Conservation (phyloP, 2,329 filamentous ascomycete genomes). For the Penicillium sp. region DNA sequence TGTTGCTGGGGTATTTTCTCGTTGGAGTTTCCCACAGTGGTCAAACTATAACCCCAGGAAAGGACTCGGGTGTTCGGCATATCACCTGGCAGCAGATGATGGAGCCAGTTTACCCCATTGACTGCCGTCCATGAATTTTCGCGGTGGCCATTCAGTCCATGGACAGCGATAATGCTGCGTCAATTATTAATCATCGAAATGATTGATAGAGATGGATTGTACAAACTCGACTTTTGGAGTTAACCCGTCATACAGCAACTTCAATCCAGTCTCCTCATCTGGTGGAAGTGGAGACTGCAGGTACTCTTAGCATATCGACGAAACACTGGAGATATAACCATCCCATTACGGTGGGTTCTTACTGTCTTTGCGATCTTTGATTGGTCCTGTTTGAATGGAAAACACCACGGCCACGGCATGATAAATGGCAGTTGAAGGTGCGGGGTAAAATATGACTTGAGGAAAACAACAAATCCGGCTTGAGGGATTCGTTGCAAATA, state of each 20-base stretch:
- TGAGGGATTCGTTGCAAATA: background rate
- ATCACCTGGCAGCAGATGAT: slow-evolving; percentile 16
- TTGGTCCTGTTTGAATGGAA: background rate
- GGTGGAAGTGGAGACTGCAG: background rate
- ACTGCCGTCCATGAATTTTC: slow-evolving; percentile 26
- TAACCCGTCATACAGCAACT: slow-evolving; percentile 7
- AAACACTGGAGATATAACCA: background rate
- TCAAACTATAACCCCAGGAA: slow-evolving; percentile 28
- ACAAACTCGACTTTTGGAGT: slow-evolving; percentile 16
- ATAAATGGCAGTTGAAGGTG: background rate
- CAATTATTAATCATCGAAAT: background rate
- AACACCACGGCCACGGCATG: slow-evolving; percentile 3
- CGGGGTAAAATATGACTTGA: background rate
- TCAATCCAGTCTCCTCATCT: slow-evolving; percentile 6
- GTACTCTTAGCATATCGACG: background rate
- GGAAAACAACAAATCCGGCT: background rate
- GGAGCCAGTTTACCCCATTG: slow-evolving; percentile 22
- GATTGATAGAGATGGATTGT: background rate
- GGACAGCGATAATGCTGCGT: slow-evolving; percentile 22
- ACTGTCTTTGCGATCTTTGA: background rate
- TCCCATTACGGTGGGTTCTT: background rate
- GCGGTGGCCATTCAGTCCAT: slow-evolving; percentile 26
- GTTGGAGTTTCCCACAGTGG: background rate
- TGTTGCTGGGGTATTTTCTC: slow-evolving; percentile 1
- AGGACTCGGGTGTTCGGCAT: slow-evolving; percentile 13